Evolutionary conservation across 768 basidiomycete genomes (phyloP).

Genomic region (Xerocomus brunneocitrinus): DNA sequence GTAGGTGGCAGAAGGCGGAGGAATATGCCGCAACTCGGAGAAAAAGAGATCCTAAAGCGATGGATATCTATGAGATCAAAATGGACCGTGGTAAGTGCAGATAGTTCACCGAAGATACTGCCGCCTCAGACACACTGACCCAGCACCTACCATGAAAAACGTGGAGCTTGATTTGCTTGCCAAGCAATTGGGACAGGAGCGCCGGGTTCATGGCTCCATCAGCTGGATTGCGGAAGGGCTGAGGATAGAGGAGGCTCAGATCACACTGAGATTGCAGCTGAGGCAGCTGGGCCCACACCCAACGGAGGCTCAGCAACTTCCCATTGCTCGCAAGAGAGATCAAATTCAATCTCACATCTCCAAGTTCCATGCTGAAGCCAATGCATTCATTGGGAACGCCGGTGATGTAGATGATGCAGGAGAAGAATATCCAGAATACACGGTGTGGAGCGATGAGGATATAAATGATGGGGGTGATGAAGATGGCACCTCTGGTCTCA

Average conservation of each 20-base stretch:
- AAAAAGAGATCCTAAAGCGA: neutral
- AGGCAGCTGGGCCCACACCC: neutral
- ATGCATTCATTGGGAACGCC: neutral
- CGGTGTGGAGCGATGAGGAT: too few relatives aligned
- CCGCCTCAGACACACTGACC: neutral
- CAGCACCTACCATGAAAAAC: neutral
- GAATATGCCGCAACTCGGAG: too few relatives aligned
- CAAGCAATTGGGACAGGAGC: neutral
- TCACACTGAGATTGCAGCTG: neutral
- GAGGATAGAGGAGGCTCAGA: neutral
- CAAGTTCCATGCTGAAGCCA: neutral
- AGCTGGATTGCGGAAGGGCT: neutral
- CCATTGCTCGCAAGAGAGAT: neutral
- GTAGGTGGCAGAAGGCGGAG: neutral
- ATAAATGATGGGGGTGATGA: too few relatives aligned
- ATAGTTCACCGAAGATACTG: neutral
- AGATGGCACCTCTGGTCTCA: too few relatives aligned
- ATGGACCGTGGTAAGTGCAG: neutral
- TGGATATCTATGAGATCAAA: neutral
- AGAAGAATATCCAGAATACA: too few relatives aligned
- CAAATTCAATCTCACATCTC: neutral
- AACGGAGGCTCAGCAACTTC: neutral
- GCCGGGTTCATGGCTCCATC: neutral
- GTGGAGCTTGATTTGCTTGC: neutral
- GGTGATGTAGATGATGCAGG: neutral